These are phyloP conservation scores for Linum lewisii DNA, from an alignment of 345 rosid species.

Conservation along the genomic window DNA sequence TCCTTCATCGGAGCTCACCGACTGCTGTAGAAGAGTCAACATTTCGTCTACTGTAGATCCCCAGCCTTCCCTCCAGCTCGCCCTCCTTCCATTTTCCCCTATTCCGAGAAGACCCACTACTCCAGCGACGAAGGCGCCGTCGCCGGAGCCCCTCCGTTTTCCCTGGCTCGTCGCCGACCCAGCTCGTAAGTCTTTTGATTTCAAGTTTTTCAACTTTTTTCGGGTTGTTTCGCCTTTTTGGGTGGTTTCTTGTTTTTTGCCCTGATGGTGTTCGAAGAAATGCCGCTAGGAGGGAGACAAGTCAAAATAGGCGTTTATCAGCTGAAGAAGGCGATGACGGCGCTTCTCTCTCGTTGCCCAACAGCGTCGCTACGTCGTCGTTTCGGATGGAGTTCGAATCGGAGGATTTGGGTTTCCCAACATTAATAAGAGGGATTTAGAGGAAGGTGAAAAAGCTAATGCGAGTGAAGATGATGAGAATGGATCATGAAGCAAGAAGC, in stretches of 20 bases:
- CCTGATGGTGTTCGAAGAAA: background rate
- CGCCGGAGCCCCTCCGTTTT: no score
- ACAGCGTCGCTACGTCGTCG: conserved; percentile 64
- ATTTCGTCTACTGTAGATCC: no score
- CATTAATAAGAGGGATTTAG: background rate
- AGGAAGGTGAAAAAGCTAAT: background rate
- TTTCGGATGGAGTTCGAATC: conserved; percentile 67
- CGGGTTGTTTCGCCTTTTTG: background rate
- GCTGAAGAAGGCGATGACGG: no score
- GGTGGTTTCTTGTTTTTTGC: background rate
- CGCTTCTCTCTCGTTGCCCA: conserved; percentile 58
- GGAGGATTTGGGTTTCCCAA: conserved; percentile 6
- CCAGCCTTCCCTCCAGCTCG: no score
- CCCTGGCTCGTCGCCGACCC: conserved; percentile 55
- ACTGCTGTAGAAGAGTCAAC: no score
- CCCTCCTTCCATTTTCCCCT: no score
- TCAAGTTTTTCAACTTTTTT: no score
- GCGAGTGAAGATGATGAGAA: conserved; percentile 1
- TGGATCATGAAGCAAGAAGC: background rate
- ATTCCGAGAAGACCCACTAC: no score
- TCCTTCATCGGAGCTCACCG: no score
- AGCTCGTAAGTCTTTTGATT: no score
- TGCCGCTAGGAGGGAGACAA: conserved; percentile 18
- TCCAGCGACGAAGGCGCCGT: no score
- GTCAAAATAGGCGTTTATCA: no score